These are phyloP conservation scores for Penicillium paxilli DNA, from an alignment of 495 filamentous ascomycete species.

Conservation along the genomic window DNA sequence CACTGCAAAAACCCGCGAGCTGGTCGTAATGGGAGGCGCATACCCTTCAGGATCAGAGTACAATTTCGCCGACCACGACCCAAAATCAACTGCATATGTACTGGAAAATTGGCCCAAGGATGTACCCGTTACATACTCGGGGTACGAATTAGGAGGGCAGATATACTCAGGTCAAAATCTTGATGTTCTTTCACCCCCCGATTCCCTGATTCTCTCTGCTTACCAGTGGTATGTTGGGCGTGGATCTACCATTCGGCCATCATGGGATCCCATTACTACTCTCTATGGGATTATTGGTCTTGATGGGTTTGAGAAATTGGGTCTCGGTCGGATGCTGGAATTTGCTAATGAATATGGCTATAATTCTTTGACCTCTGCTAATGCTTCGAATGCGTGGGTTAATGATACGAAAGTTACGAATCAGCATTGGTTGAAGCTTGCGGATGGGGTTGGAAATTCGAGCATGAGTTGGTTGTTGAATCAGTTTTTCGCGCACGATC, in stretches of 20 bases:
- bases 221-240: constrained; percentile 8
- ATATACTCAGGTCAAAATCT: neutral
- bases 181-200: neutral
- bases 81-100: neutral
- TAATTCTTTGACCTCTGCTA: neutral
- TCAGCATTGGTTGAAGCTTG: constrained; percentile 7
- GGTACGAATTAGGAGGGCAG: neutral
- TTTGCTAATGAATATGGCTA: neutral
- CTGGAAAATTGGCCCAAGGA: constrained; percentile 1
- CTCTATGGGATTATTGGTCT: constrained; percentile 1
- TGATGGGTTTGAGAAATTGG: constrained; percentile 1
- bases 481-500: neutral
- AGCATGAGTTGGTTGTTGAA: constrained; percentile 3
- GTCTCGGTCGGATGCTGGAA: neutral
- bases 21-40: constrained; percentile 3
- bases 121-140: constrained; percentile 1
- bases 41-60: constrained; percentile 2
- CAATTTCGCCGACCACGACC: neutral
- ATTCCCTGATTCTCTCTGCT: neutral
- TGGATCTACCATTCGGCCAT: neutral
- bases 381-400: constrained; percentile 5
- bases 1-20: neutral
- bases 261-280: constrained; percentile 4
- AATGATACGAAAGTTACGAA: constrained; percentile 4
- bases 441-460: constrained; percentile 4